phyloP scores from a whole-genome alignment of 176 grass and related monocot species.

The Aegilops longissima region DNA sequence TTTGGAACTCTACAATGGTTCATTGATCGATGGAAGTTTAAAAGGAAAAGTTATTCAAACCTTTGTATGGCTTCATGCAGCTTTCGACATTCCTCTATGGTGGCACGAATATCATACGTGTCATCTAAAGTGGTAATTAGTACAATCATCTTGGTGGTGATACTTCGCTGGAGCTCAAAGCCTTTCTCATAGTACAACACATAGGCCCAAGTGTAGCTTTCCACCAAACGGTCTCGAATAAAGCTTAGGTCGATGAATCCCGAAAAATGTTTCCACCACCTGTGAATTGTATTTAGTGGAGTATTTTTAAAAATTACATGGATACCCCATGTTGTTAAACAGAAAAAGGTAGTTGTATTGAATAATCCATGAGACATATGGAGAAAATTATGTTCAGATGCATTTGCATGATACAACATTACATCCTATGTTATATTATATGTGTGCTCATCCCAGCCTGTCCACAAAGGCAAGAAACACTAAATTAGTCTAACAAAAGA shows the following conservation, averaged over 20 bases:
- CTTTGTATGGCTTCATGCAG: constrained; percentile 27
- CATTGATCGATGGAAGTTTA: neutral
- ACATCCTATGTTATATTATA: neutral
- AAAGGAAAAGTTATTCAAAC: neutral
- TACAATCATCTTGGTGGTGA: constrained; percentile 3
- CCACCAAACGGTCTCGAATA: neutral
- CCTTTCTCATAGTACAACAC: neutral
- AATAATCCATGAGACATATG: too few species aligned
- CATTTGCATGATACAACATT: too few species aligned
- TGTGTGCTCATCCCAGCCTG: neutral
- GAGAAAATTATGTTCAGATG: too few species aligned
- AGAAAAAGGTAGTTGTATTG: too few species aligned
- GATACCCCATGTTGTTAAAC: neutral
- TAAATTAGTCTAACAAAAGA: too few species aligned
- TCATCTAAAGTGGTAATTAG: constrained; percentile 12
- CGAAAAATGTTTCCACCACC: constrained; percentile 34
- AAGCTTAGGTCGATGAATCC: neutral
- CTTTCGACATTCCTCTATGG: neutral
- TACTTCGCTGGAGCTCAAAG: neutral
- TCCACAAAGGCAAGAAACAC: too few species aligned
- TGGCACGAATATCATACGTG: constrained; percentile 17
- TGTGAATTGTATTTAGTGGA: neutral
- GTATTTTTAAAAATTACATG: neutral
- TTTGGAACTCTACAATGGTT: too few species aligned
- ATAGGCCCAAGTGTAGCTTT: neutral